Evolutionary conservation across 1,284 basidiomycete species (phyloP), one percentile per base, ranked within the genome.

Genomic region (Pseudozyma thailandica): DNA sequence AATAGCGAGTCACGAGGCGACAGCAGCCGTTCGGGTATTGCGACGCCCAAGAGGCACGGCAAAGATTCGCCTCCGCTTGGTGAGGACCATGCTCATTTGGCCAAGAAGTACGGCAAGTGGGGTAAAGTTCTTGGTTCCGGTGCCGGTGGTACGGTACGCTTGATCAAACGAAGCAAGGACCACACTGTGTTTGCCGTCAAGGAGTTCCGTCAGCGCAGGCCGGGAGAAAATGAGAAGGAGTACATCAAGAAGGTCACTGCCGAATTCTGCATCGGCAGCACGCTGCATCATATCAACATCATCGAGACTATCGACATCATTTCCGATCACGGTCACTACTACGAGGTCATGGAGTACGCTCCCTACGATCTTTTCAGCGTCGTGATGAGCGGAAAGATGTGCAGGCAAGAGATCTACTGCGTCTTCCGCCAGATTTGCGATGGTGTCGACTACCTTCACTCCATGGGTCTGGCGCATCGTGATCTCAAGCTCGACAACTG

Each of bases 401-500:
- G 90, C 59, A 90, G 94, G 26, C 93, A 94, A 50, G 95, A 99
- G 84, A 95, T 97, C 68, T 98, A 98, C 86, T 99, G 96, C 82
- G 93, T 98, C 72, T 98, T 98, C 86, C 91, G 93, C 55, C 96
- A 99, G 85, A 98, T 99, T 72, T 92, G 95, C 83, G 92, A 94
- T 79, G 96, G 96, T 55, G 95, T 99, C 74, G 92, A 96, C 84
- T 98, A 99, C 83, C 89, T 99, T 54, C 96, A 99, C 84, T 90
- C 91, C 65, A 91, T 98, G 86, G 96, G 96, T 37, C 90, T 98
- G 30, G 96, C 96, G 2, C 96, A 99, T 82, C 91, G 96, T 37
- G 96, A 99, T 84, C 88, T 99, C 84, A 99, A 99, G 85, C 90
- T 99, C 71, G 96, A 99, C 86, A 99, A 99, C 84, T 98, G 96